phyloP scores from a whole-genome alignment of 345 rosid genomes.

The Bruguiera parviflora region DNA sequence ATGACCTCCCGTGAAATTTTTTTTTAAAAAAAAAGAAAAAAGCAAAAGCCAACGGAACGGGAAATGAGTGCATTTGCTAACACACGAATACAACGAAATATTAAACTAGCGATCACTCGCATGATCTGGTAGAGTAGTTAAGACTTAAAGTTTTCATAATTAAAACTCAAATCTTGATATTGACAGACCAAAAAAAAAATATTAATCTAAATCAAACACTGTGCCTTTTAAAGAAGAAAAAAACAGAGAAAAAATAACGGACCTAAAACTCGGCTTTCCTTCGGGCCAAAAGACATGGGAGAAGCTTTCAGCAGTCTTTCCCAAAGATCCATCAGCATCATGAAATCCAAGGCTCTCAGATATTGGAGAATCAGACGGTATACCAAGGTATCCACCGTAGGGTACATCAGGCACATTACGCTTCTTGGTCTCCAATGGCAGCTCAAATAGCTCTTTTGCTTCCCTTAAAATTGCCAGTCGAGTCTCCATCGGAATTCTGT shows the following conservation, averaged over 20 bases:
- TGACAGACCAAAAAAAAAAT: background rate
- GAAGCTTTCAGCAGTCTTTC: constrained; percentile 12
- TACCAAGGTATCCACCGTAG: constrained; percentile 34
- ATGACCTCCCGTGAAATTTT: no score
- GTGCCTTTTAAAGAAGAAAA: background rate
- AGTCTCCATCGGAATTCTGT: constrained; percentile 19
- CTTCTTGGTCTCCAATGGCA: constrained; percentile 30
- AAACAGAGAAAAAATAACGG: background rate
- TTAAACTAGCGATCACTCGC: background rate
- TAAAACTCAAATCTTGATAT: background rate
- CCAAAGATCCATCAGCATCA: constrained; percentile 11
- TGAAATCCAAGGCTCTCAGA: constrained; percentile 37
- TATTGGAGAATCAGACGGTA: constrained; percentile 11
- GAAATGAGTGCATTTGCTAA: background rate
- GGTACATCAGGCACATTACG: constrained; percentile 33
- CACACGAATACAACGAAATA: background rate
- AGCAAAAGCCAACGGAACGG: no score
- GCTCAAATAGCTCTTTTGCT: constrained; percentile 25
- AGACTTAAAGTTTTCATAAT: background rate
- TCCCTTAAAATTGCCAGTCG: constrained; percentile 16
- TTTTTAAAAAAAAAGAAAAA: no score
- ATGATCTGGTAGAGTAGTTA: background rate
- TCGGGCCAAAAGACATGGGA: constrained; percentile 34
- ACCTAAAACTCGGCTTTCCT: constrained; percentile 35
- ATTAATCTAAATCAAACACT: background rate